Percentiles rank a stretch among this genome's conserved stretches.
Conservation (phyloP, 768 basidiomycete species). For the Leccinum truebloodii region DNA sequence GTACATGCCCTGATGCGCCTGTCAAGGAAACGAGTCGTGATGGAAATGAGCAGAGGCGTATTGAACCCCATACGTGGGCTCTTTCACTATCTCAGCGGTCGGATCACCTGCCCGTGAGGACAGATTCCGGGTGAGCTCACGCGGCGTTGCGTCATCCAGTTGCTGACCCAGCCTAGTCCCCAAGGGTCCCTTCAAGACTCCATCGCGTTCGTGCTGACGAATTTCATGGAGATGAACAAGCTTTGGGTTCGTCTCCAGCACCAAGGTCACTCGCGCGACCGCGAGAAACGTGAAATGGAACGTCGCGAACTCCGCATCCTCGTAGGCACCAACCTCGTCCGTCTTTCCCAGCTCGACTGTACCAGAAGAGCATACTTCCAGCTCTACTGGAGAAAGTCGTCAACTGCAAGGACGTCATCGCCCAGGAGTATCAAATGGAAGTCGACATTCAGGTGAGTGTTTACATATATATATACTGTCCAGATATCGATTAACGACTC, state of each 20-base stretch:
- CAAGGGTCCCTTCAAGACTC: slow-evolving; percentile 84
- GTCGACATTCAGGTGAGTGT: slow-evolving; percentile 90
- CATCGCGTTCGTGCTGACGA: slow-evolving; percentile 95
- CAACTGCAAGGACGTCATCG: slow-evolving; percentile 97
- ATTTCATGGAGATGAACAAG: slow-evolving; percentile 99
- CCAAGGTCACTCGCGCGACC: slow-evolving; percentile 87
- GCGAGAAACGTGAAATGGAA: slow-evolving; percentile 97
- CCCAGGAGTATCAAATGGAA: slow-evolving; percentile 99
- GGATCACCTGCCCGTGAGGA: too few species aligned
- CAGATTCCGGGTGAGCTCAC: too few species aligned
- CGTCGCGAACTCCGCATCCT: slow-evolving; percentile 93
- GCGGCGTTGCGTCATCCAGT: too few species aligned
- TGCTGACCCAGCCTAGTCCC: too few species aligned
- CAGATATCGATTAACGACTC: too few species aligned
- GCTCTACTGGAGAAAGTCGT: slow-evolving; percentile 96
- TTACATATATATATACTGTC: too few species aligned
- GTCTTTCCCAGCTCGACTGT: slow-evolving; percentile 94
- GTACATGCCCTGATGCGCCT: too few species aligned
- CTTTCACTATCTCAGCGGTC: too few species aligned
- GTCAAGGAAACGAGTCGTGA: too few species aligned
- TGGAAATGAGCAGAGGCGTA: too few species aligned
- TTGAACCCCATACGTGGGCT: too few species aligned
- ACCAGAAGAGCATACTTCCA: slow-evolving; percentile 82
- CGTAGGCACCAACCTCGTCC: slow-evolving; percentile 43
- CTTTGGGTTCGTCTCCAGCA: slow-evolving; percentile 99